Percentiles rank a stretch among this genome's conserved stretches.
These are phyloP conservation scores for Trichoderma asperellum DNA, from an alignment of 2,329 filamentous ascomycete species.

Conservation along the genomic window DNA sequence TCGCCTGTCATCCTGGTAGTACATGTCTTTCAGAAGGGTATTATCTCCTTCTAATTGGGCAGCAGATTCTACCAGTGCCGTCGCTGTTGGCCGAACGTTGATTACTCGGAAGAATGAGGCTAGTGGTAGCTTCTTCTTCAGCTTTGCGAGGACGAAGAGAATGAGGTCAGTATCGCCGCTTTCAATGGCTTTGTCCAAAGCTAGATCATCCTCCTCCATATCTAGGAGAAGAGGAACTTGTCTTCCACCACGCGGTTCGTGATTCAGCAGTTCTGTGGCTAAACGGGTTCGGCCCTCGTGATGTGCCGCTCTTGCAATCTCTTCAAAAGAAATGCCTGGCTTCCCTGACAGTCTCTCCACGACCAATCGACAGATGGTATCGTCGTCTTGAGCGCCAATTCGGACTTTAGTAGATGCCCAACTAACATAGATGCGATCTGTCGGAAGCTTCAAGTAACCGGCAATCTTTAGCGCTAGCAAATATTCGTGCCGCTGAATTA, in stretches of 20 bases:
- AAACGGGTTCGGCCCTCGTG: constrained; percentile 89
- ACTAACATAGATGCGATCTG: constrained; percentile 90
- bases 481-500: constrained; percentile 90
- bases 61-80: constrained; percentile 84
- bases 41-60: constrained; percentile 73
- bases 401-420: constrained; percentile 97
- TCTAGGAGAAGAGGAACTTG: constrained; percentile 90
- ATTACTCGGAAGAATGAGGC: constrained; percentile 92
- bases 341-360: constrained; percentile 87
- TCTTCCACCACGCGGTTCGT: constrained; percentile 91
- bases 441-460: constrained; percentile 81
- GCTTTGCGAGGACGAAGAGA: constrained; percentile 82
- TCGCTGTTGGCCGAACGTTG: constrained; percentile 81
- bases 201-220: constrained; percentile 95
- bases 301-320: constrained; percentile 89
- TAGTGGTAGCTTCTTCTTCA: constrained; percentile 88
- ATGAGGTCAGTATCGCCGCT: constrained; percentile 93
- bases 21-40: constrained; percentile 86
- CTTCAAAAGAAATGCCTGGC: constrained; percentile 91
- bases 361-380: constrained; percentile 81
- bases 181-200: constrained; percentile 94
- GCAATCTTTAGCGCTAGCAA: constrained; percentile 87
- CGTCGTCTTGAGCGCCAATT: constrained; percentile 81
- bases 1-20: constrained; percentile 94
- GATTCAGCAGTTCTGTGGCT: constrained; percentile 87